Conservation (phyloP, 2,329 filamentous ascomycete species). For the Verticillium nubilum region DNA sequence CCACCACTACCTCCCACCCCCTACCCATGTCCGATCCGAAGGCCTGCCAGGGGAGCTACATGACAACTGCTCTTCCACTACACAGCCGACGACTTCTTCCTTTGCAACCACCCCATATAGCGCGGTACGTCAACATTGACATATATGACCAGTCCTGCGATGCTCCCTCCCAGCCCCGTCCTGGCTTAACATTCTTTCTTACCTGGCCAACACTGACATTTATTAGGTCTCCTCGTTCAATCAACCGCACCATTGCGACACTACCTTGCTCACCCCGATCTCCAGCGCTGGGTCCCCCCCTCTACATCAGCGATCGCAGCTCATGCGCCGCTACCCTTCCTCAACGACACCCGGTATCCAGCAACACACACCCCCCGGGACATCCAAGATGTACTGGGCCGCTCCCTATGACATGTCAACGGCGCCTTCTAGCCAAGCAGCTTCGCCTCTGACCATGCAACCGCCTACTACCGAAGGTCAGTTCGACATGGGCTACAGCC, state of each 20-base stretch:
- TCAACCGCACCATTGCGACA: slow-evolving; percentile 29
- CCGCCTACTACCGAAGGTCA: slow-evolving; percentile 27
- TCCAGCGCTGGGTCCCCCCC: slow-evolving; percentile 43
- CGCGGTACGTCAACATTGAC: slow-evolving; percentile 20
- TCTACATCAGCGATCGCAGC: slow-evolving; percentile 36
- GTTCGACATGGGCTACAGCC: slow-evolving; percentile 31
- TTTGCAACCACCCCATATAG: slow-evolving; percentile 18
- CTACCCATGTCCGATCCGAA: slow-evolving; percentile 4
- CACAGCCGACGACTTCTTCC: slow-evolving; percentile 3
- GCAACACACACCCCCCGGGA: slow-evolving; percentile 39
- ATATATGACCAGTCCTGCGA: not conserved
- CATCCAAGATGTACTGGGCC: slow-evolving; percentile 41
- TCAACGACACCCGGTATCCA: slow-evolving; percentile 30
- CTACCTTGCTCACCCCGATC: slow-evolving; percentile 44
- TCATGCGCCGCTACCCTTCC: slow-evolving; percentile 33
- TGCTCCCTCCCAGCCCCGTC: not conserved
- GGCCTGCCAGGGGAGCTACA: slow-evolving; percentile 6
- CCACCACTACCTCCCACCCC: slow-evolving; percentile 7
- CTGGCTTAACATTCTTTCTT: not conserved
- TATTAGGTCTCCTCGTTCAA: slow-evolving; percentile 24
- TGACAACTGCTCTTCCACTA: slow-evolving; percentile 5
- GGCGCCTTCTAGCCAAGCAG: slow-evolving; percentile 33
- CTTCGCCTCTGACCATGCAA: slow-evolving; percentile 40
- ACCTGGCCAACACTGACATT: not conserved
- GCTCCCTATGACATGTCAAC: slow-evolving; percentile 33